Base-by-base conservation (phyloP, 306 rosid genomes). In the Sesbania bispinosa region DNA sequence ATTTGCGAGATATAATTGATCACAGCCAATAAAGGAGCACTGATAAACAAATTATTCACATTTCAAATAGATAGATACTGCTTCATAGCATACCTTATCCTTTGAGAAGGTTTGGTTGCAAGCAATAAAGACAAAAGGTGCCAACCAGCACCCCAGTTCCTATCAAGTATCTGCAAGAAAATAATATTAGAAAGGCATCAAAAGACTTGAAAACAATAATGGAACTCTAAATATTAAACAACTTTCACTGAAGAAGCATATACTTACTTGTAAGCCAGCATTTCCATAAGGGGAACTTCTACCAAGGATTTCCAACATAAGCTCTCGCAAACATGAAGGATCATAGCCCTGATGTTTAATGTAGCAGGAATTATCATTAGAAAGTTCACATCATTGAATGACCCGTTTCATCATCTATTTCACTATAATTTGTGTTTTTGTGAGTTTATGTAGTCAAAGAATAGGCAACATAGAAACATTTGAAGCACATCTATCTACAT, bases 91-190 rank as follows among this genome's bases (percentile, higher is more conserved):
- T 76, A 94, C 98, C 98, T 84, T 77, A 90, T 79, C 85, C 97
- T 86, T 72, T 81, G 69, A 59, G 92, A 90, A 83, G 97, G 87
- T 70, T 87, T 86, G 42, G 83, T 84, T 47, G 96, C 96, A 67
- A 94, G 96, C 86, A 94, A 83, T 67, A 83, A 75, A 33, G 96
- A 90, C 39, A 94, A 81, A 67, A 94, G 98, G 82, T 94, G 86
- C 98, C 99, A 94, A 39, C 99, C 99, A 24, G 97, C 95, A 63
- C 97, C 99, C 97, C 95, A 91, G 85, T 91, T 94, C 78, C 96
- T 89, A 88, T 94, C 99, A 74, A 94, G 97, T 73, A 94, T 94
- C 98, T 94, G 85, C 60, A 78, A 67, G 67, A 80, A 74, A 62
- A 54, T 62, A 20, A 61, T 32, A 51, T 65, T 35, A 78, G 65